A percentile compares a stretch with the other conserved stretches of the same genome.
These are phyloP conservation scores for Ogataea nitratoaversa DNA, from an alignment of 805 yeast genomes.

Conservation along the genomic window DNA sequence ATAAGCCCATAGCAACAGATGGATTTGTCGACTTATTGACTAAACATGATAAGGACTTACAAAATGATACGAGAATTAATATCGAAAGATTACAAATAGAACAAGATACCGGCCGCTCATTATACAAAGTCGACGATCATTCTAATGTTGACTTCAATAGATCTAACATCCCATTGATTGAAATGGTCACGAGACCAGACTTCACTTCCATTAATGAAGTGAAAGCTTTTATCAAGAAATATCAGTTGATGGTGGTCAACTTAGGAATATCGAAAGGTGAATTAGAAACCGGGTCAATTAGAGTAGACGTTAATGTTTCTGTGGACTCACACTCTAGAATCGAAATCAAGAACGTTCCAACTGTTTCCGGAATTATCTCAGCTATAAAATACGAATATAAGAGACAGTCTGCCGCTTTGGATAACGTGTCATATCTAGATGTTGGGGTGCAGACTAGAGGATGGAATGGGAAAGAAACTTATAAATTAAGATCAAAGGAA, in stretches of 20 bases:
- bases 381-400: conserved; percentile 72
- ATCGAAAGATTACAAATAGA: conserved; percentile 86
- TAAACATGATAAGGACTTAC: conserved; percentile 48
- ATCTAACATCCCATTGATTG: conserved; percentile 81
- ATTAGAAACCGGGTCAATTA: conserved; percentile 88
- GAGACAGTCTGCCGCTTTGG: conserved; percentile 57
- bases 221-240: conserved; percentile 73
- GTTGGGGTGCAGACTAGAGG: conserved; percentile 71
- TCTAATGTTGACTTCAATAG: conserved; percentile 73
- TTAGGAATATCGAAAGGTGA: conserved; percentile 82
- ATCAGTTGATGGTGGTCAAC: conserved; percentile 65
- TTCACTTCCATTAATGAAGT: conserved; percentile 65
- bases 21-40: conserved; percentile 51
- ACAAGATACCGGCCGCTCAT: conserved; percentile 89
- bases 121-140: conserved; percentile 42
- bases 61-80: conserved; percentile 43
- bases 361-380: conserved; percentile 70
- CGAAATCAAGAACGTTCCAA: conserved; percentile 86
- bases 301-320: conserved; percentile 93
- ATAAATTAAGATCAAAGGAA: conserved; percentile 71
- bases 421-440: conserved; percentile 27
- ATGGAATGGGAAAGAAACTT: conserved; percentile 79
- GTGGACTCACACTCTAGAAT: conserved; percentile 69
- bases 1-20: conserved; percentile 66
- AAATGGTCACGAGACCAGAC: conserved; percentile 89